Evolutionary conservation across 805 yeast genomes (phyloP), one percentile per base, ranked within the genome.

Genomic region (Candida tibetensis): DNA sequence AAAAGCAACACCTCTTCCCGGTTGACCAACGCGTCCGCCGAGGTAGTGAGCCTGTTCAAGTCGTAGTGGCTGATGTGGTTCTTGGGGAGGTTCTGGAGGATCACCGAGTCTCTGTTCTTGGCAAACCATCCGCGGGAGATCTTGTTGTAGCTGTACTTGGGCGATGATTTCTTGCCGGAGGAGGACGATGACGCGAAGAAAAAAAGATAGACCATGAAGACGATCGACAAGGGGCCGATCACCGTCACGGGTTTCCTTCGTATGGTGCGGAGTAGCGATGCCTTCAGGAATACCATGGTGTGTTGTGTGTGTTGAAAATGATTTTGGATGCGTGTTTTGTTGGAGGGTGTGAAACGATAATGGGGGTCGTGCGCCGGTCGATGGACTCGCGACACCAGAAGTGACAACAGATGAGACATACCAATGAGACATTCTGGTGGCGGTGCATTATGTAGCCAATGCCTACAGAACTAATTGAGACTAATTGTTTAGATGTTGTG

Each of bases 21-120:
- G 60, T 87, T 84, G 41, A 73, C 74, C 35, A 79, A 79, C 15
- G 96, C 85, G 60, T 78, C 74, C 19, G 85, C 72, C 3, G 90
- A 77, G 3, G 91, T 75, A 17, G 79, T 79, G 48, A 91, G 67
- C 48, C 75, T 74, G 66, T 93, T 91, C 69, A 93, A 73, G 62
- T 91, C 88, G 56, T 84, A 87, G 55, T 85, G 95, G 27, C 85
- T 74, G 45, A 85, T 83, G 56, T 85, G 93, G 52, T 84, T 83
- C 34, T 76, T 76, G 17, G 86, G 85, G 37, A 78, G 57, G 54
- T 77, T 77, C 50, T 78, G 72, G 45, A 86, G 79, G 40, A 79
- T 72, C 32, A 76, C 60, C 12, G 60, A 68, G 55, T 79, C 81
- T 32, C 69, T 71, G 41, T 74, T 74, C 47, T 67, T 68, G 22